Conservation (phyloP, 306 rosid species). For the Malus fusca region DNA sequence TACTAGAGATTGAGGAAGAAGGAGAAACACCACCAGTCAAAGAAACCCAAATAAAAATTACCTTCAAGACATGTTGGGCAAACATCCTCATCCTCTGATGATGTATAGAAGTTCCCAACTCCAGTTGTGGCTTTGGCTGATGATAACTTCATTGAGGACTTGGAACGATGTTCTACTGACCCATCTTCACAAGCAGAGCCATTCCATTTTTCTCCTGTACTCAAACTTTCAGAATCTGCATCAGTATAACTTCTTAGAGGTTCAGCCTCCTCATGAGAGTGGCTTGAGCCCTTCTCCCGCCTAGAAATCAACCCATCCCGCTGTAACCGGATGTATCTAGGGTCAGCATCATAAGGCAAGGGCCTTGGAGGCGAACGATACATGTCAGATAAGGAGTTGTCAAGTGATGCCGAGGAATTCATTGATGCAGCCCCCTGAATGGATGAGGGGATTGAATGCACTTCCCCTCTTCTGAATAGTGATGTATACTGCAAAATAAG, state of each 20-base stretch:
- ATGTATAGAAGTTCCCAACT: constrained; percentile 39
- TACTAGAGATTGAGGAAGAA: not conserved
- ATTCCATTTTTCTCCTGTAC: constrained; percentile 65
- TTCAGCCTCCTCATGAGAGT: constrained; percentile 78
- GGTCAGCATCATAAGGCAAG: constrained; percentile 85
- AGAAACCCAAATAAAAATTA: constrained; percentile 12
- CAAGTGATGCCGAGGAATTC: constrained; percentile 62
- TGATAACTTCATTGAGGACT: constrained; percentile 54
- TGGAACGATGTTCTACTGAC: constrained; percentile 54
- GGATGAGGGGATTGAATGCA: constrained; percentile 71
- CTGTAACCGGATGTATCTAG: constrained; percentile 60
- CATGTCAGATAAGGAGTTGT: constrained; percentile 71
- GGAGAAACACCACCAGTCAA: constrained; percentile 5
- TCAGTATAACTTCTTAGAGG: constrained; percentile 73
- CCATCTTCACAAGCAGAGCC: constrained; percentile 66
- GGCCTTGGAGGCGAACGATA: constrained; percentile 98
- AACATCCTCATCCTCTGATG: constrained; percentile 85
- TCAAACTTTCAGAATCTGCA: constrained; percentile 55
- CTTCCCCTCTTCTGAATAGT: constrained; percentile 75
- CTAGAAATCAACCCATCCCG: constrained; percentile 78
- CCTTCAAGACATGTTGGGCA: constrained; percentile 99
- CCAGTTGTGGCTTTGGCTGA: constrained; percentile 50
- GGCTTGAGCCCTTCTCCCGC: constrained; percentile 88
- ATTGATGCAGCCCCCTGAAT: constrained; percentile 75
- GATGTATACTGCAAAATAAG: constrained; percentile 58